Evolutionary conservation across 2,329 filamentous ascomycete genomes (phyloP), one percentile per base, ranked within the genome.

Genomic region (Fusarium camptoceras): DNA sequence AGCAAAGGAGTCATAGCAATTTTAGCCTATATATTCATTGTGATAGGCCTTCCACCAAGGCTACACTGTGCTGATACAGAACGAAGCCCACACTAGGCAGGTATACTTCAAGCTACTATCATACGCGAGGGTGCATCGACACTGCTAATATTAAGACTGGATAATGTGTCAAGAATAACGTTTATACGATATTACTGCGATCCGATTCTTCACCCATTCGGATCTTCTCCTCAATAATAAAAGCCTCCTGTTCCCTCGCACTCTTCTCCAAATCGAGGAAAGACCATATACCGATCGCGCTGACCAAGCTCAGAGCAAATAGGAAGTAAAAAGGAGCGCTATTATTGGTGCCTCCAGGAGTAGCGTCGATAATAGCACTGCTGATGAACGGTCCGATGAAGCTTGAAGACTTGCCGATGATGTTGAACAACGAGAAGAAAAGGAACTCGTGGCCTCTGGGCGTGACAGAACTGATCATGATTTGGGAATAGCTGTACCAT

Each of bases 351-450:
- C 79, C 77, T 2, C 81, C 82, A 0, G 85, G 83, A 8, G 83
- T 84, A 0, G 86, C 86, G 74, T 92, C 89, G 59, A 92, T 91
- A 61, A 92, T 92, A 8, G 89, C 90, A 66, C 85, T 88, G 59
- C 86, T 88, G n/a, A 92, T 89, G 27, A 92, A 80, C 0, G 90
- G 90, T 0, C 90, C 90, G 58, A 92, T 91, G 71, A 91, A 92
- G 2, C 86, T 88, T 10, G 86, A 89, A 0, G 89, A 89, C 78
- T 92, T 92, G 46, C 89, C 89, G 28, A 91, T 86, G 71, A 92
- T 90, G 66, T 86, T 89, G 78, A 92, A 92, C 2, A 92, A 78
- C 48, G 84, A 87, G 83, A 92, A 92, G 82, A 92, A 92, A 14
- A 92, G 80, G 72, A 91, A 91, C 70, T 92, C 90, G 73, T 91